Evolutionary conservation across 177 flowering plant genomes (phyloP).

Genomic region (Vitis hybrid): DNA sequence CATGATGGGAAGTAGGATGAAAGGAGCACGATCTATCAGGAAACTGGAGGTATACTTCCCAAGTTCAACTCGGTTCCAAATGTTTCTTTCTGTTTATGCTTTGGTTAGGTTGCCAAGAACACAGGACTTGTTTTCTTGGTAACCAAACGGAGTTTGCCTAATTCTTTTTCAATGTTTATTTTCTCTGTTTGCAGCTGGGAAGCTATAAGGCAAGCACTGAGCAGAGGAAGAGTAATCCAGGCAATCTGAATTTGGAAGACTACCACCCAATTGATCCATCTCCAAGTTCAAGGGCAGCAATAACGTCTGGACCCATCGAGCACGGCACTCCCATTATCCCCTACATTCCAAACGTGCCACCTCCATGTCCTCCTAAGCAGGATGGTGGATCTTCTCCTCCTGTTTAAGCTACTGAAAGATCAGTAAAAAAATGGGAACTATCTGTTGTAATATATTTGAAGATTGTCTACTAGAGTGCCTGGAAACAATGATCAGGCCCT

Average conservation of each 20-base stretch:
- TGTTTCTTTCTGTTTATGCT: background rate
- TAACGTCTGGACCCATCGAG: slow-evolving; percentile 5
- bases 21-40: background rate
- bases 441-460: too few relatives aligned
- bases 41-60: background rate
- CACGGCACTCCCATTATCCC: slow-evolving; percentile 3
- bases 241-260: background rate
- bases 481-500: background rate
- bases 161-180: background rate
- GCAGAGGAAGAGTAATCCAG: background rate
- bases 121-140: background rate
- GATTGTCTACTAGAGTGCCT: too few relatives aligned
- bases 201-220: background rate
- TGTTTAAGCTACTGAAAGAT: background rate
- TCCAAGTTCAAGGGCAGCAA: slow-evolving; percentile 8
- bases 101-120: background rate
- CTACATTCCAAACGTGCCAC: slow-evolving; percentile 5
- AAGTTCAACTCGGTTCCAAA: background rate
- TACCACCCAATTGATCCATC: background rate
- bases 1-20: background rate
- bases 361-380: background rate
- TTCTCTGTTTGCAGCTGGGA: background rate
- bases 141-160: background rate
- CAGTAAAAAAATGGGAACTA: too few relatives aligned
- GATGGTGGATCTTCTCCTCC: background rate